Evolutionary conservation across 495 filamentous ascomycete species (phyloP), one percentile per base, ranked within the genome.

Genomic region (Podospora sp.): DNA sequence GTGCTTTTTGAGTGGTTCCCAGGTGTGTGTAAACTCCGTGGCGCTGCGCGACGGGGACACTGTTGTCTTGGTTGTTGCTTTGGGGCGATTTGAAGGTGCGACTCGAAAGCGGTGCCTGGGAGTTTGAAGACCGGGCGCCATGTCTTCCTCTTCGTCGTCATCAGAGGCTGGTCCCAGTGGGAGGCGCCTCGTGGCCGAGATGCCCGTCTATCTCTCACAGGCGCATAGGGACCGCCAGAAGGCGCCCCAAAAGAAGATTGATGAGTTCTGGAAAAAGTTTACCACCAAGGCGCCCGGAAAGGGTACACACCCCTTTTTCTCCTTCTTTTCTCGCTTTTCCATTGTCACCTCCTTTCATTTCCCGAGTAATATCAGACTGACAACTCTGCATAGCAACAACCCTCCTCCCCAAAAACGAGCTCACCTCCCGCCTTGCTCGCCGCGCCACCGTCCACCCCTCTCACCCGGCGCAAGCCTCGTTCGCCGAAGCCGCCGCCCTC

Each of bases 221-320:
- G n/a, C 57, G 18, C 16, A 21, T 7, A 25, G 62, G 78, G 78
- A 62, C 33, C 75, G 71, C 79, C 77, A 77, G 35, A 84, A 87
- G 69, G 70, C 88, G 20, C 91, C 91, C 11, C 92, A 96, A 77
- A 82, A 87, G 68, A 83, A 80, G 14, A 81, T 96, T 46, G 88
- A 91, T 69, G 86, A 89, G 60, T 94, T 94, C 78, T 96, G 92
- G 92, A 75, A 82, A 46, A 88, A 86, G 62, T 95, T 95, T 75
- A 90, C 82, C 40, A 87, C 86, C 56, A 91, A 87, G 65, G 73
- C 78, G 49, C 87, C 85, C 5, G 86, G 87, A 60, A 83, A 84
- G 77, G 81, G 79, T 77, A 73, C 65, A 70, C 71, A 35, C 51
- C 6, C 62, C 69, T 7, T 22, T 49, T 51, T 55, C 53, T 20